Evolutionary conservation across 108 stramenopile genomes (phyloP), one percentile per base, ranked within the genome.

Genomic region (Chaetoceros tenuissimus): DNA sequence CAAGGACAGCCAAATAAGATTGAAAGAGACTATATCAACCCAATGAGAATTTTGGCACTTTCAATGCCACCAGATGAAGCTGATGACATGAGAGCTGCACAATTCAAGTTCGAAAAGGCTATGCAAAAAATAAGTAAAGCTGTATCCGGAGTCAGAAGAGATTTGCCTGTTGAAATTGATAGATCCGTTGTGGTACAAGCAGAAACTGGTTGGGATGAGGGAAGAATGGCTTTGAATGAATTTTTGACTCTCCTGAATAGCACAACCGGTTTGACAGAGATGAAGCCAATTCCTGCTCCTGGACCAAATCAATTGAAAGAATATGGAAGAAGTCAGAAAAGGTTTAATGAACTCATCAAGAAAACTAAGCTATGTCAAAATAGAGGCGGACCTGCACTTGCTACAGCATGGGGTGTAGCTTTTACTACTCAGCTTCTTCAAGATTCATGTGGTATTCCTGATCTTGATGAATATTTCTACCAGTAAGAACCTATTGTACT

Each of bases 311-410:
- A 92, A 62, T n/a, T 40, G 1, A 53, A 69, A 17, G 68, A 79
- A 24, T 87, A 91, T 64, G 89, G 89, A 25, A 53, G 89, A 31
- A 80, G 77, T 48, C 66, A 72, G 31, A 48, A 80, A 24, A 66
- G 78, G 20, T 92, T 84, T 63, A 67, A 82, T 58, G 85, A 92
- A 19, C 64, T 84, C 19, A 67, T 79, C 56, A 92, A 92, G 49
- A 92, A 92, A 71, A 84, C 80, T 34, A 87, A 86, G 46, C 58
- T 85, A 10, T 92, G 90, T 64, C 86, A 87, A 54, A 92, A 92
- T 68, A 65, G 90, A n/a, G 79, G 79, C 3, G 79, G 79, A 3
- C 79, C 79, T 3, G 58, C 75, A 1, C 43, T 80, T 18, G 44
- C 64, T 16, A 66, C 71, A 24, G 90, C 86, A 8, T 92, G 90